phyloP scores from a whole-genome alignment of 2,329 filamentous ascomycete genomes.

The Talaromyces piceae region DNA sequence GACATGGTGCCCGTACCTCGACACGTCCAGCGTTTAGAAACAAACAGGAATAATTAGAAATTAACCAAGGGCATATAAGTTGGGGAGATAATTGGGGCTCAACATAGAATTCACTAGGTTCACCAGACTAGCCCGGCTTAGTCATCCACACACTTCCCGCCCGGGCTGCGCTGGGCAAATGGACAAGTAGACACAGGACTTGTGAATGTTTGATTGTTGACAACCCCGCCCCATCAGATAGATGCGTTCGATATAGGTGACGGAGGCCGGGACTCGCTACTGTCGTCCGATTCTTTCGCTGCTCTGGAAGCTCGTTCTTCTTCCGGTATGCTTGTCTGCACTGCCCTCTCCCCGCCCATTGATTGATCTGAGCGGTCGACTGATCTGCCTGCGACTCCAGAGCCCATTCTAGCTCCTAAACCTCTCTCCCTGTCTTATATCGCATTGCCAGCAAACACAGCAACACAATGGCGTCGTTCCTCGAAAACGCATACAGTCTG shows the following conservation, averaged over 20 bases:
- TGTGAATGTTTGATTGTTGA: slow-evolving; percentile 27
- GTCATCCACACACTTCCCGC: slow-evolving; percentile 39
- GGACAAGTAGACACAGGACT: slow-evolving; percentile 32
- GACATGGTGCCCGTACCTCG: slow-evolving; percentile 32
- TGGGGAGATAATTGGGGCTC: not conserved
- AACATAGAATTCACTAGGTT: no score
- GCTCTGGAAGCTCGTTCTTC: slow-evolving; percentile 23
- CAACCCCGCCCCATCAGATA: slow-evolving; percentile 24
- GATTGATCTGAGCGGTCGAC: no score
- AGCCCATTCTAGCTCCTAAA: slow-evolving; percentile 25
- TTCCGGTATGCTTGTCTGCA: slow-evolving; percentile 18
- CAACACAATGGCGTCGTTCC: slow-evolving; percentile 75
- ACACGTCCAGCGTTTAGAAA: not conserved
- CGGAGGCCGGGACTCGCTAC: slow-evolving; percentile 26
- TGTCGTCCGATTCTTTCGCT: slow-evolving; percentile 18
- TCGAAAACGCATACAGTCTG: slow-evolving; percentile 92
- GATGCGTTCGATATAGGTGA: slow-evolving; percentile 32
- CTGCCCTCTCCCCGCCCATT: slow-evolving; percentile 15
- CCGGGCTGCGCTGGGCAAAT: slow-evolving; percentile 32
- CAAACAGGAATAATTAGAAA: not conserved
- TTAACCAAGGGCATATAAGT: no score
- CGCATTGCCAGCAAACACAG: slow-evolving; percentile 12
- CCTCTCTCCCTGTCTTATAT: slow-evolving; percentile 5
- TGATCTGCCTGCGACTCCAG: no score
- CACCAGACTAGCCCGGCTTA: slow-evolving; percentile 30